Percentiles rank a stretch among this genome's conserved stretches.
Evolutionary conservation across 2,329 filamentous ascomycete species (phyloP).

Genomic region (Trichoderma gracile): DNA sequence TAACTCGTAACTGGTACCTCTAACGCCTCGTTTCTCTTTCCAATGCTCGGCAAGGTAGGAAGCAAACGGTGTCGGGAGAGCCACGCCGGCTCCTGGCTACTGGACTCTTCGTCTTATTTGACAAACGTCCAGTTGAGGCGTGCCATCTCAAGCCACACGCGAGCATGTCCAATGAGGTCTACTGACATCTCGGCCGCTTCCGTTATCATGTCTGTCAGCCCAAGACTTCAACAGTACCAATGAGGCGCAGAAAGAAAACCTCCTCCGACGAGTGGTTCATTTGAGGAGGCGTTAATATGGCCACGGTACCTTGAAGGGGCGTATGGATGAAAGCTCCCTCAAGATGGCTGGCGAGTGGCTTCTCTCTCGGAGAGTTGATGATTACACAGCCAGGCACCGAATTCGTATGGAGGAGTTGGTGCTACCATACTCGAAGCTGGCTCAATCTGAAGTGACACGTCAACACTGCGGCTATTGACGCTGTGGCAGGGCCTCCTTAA

Average conservation of each 20-base stretch:
- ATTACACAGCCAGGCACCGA: not conserved
- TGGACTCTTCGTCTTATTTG: not conserved
- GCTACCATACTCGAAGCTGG: not conserved
- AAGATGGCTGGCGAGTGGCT: no score
- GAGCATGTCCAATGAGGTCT: not conserved
- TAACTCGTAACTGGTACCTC: no score
- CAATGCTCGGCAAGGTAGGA: no score
- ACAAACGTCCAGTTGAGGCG: not conserved
- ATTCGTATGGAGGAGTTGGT: not conserved
- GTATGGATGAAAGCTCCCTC: no score
- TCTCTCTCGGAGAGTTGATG: not conserved
- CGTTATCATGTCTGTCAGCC: not conserved
- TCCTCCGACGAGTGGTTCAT: no score
- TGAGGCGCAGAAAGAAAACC: no score
- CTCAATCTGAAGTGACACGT: not conserved
- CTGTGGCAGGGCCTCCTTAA: not conserved
- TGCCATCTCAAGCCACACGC: not conserved
- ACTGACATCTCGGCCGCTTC: not conserved
- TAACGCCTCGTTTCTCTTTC: no score
- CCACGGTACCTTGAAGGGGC: no score
- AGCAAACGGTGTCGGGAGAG: no score
- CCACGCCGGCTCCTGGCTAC: no score
- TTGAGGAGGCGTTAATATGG: no score
- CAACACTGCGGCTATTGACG: constrained; percentile 8
- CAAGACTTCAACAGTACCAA: no score